Conservation (phyloP, 2,329 filamentous ascomycete species). For the Didymella keratinophila region DNA sequence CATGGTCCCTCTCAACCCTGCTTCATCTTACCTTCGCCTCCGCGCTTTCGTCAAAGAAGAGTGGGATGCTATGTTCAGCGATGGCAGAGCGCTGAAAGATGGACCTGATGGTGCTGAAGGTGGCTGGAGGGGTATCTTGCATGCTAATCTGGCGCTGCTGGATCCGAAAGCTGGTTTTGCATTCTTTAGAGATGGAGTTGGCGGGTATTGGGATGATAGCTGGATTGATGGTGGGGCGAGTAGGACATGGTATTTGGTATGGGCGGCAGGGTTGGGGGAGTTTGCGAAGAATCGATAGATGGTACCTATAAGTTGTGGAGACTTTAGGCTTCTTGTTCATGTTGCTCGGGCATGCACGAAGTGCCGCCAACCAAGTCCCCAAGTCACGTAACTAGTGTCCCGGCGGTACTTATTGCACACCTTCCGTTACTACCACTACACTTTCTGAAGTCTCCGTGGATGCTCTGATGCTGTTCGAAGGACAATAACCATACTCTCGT, state of each 20-base stretch:
- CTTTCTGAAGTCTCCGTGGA: too few species aligned
- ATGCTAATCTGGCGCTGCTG: conserved; percentile 80
- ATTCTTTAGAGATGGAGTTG: conserved; percentile 74
- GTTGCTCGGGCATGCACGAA: too few species aligned
- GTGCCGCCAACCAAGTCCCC: too few species aligned
- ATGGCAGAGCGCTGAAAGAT: conserved; percentile 62
- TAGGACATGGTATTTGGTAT: conserved; percentile 46
- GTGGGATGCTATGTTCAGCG: conserved; percentile 72
- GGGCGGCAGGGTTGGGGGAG: conserved; percentile 39
- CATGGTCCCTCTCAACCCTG: conserved; percentile 79
- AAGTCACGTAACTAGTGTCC: too few species aligned
- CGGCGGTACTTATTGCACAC: too few species aligned
- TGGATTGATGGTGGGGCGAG: conserved; percentile 81
- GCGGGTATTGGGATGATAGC: conserved; percentile 62
- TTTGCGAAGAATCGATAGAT: conserved; percentile 14
- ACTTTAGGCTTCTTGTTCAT: too few species aligned
- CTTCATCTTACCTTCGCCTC: conserved; percentile 71
- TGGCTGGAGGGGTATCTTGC: conserved; percentile 87
- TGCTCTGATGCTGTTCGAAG: too few species aligned
- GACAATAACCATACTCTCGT: too few species aligned
- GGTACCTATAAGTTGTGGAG: too few species aligned
- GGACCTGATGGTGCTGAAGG: conserved; percentile 51
- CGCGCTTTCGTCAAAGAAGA: conserved; percentile 76
- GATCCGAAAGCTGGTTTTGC: conserved; percentile 73
- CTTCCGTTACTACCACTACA: too few species aligned